Percentiles rank a stretch among this genome's conserved stretches.
phyloP scores from a whole-genome alignment of 1,284 basidiomycete genomes.

The Schizopora paradoxa region DNA sequence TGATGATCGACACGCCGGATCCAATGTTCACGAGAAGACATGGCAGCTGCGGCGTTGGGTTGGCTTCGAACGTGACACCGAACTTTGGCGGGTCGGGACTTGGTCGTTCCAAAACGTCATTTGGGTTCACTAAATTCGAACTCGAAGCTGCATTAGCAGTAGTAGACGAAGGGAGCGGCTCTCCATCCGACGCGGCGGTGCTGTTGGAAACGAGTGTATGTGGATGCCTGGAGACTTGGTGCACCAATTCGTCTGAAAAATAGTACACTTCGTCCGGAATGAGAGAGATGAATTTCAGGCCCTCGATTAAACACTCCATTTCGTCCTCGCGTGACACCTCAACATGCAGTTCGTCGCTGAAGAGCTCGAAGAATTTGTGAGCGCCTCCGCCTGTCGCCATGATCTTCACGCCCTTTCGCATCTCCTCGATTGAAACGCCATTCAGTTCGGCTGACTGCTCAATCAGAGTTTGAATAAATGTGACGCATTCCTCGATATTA shows the following conservation, averaged over 20 bases:
- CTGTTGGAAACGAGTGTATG: conserved; percentile 9
- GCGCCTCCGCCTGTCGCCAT: conserved; percentile 98
- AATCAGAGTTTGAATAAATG: conserved; percentile 87
- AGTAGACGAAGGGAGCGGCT: neutral
- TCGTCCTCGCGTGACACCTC: conserved; percentile 92
- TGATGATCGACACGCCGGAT: conserved; percentile 96
- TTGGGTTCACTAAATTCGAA: too few relatives aligned
- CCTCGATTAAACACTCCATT: conserved; percentile 98
- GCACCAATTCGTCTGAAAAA: conserved; percentile 96
- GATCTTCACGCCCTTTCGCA: conserved; percentile 92
- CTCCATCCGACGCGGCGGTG: conserved; percentile 6
- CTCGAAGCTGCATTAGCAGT: conserved; percentile 15
- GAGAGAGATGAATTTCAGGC: conserved; percentile 92
- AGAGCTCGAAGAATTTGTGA: conserved; percentile 87
- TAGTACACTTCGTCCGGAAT: conserved; percentile 98
- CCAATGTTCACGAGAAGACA: conserved; percentile 98
- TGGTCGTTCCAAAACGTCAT: conserved; percentile 70
- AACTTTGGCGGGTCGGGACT: conserved; percentile 90
- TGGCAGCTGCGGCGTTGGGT: conserved; percentile 85
- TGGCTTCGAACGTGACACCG: conserved; percentile 78
- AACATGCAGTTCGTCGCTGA: conserved; percentile 73
- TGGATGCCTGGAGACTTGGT: conserved; percentile 70
- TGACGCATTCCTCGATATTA: conserved; percentile 80
- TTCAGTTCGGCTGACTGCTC: conserved; percentile 85
- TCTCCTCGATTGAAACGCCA: conserved; percentile 82